Evolutionary conservation across 768 basidiomycete species (phyloP), one percentile per base, ranked within the genome.

Genomic region (Roridomyces roridus): DNA sequence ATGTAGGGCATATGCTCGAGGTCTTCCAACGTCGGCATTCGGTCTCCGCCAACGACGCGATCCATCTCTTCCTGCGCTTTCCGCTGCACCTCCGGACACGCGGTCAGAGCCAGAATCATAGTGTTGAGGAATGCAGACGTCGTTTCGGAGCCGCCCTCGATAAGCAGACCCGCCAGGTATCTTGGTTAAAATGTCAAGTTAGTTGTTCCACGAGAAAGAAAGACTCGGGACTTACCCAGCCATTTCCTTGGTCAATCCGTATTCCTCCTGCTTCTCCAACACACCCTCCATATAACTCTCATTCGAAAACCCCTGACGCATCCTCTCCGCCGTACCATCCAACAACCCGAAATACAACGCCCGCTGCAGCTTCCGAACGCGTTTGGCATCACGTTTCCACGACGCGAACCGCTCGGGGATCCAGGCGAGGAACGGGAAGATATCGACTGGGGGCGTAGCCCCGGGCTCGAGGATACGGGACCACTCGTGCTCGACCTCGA

Each of bases 261-360:
- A 18, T 15, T 49, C 55, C 18, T 44, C 18, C 24, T 45, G 29
- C 42, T 35, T 63, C 29, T 52, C 50, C 25, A 73, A 48, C 11
- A 72, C 55, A 23, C 64, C 59, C 55, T 76, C 75, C 63, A 75
- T 65, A 51, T 66, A 74, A 40, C 64, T 64, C 3, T 71, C 75
- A 31, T 63, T 70, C n/a, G 55, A 57, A 29, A 64, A 47, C 11
- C 71, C 72, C 17, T 57, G 57, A 10, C 52, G 46, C 14, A 73
- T 26, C 8, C 72, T 49, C 8, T 59, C 57, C 51, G 67, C 62
- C 14, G 59, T 65, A 23, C 66, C 65, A 2, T 62, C 57, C 15
- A 73, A 51, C 9, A 73, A 49, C 3, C 66, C 65, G 28, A 65
- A 65, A 45, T 72, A 74, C 5, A 73, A 49, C 17, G 46, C 46